Evolutionary conservation across 73 alveolate species (phyloP), one percentile per base, ranked within the genome.

Genomic region (Paramecium bursaria): DNA sequence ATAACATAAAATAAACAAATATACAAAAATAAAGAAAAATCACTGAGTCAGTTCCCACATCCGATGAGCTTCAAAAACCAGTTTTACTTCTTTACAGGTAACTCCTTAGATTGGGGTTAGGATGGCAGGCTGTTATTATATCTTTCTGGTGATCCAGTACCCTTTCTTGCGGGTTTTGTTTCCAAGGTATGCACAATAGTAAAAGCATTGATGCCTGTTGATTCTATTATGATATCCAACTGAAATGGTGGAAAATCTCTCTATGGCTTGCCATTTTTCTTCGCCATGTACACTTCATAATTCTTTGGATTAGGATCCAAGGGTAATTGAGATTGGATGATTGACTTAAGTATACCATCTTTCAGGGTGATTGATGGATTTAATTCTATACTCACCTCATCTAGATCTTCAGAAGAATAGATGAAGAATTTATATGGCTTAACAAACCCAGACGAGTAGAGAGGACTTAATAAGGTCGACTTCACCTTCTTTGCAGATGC

Each of bases 181-280:
- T n/a, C n/a, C n/a, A n/a, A n/a, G 1, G 14, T 17, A 3, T 67
- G 82, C 14, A 42, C 82, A 3, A 67, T 10, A 42, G 60, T 31
- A 27, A 67, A 67, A 5, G 21, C 19, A 3, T 3, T 33, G 35
- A 19, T 67, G 33, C 55, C 55, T 1, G 82, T 67, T 42, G 33
- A 35, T 19, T 67, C 82, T 42, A 67, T 39, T 67, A 14, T 0
- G 11, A 67, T 0, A 15, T 31, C 57, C 13, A 3, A 5, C 17
- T 67, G 21, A 67, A 7, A 67, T 0, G 82, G 44, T 67, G 82
- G 82, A 13, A 67, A 67, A 42, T 67, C 82, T 6, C 13, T 15
- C 27, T 39, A 19, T 3, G 82, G 82, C 9, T 19, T 26, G 6
- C 82, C 82, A 67, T 67, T 67, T 47, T 67, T 67, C 50, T 67